Evolutionary conservation across 208 protist genomes (phyloP), one percentile per base, ranked within the genome.

Genomic region (Leptomonas pyrrhocoris): DNA sequence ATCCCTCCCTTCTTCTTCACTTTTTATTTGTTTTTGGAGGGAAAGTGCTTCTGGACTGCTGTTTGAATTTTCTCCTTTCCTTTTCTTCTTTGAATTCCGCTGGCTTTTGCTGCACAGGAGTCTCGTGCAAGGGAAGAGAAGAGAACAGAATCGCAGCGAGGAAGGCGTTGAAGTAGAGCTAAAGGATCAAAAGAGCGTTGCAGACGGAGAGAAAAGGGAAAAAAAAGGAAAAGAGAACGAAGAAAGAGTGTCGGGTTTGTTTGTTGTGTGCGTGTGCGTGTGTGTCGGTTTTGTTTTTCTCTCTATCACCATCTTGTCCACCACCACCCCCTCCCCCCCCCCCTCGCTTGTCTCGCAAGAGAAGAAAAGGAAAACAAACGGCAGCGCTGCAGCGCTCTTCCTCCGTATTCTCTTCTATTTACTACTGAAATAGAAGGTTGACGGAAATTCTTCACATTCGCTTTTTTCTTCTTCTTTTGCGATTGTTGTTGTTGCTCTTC

Each of bases 341-440:
- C n/a, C n/a, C n/a, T n/a, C n/a, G 6, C 38, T 13, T 42, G 6
- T 42, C 38, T 42, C 38, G 38, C 38, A 49, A 18, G n/a, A 49
- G 4, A 49, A n/a, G n/a, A 53, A 4, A 5, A n/a, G 48, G 21
- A 2, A 30, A 23, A 18, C 21, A 13, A 56, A 5, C 15, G 13
- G 50, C 21, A 13, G 15, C 13, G 50, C 50, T 56, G 23, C 50
- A 36, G 5, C 16, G 50, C 28, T 9, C 50, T 56, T 31, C 27
- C 8, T 36, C 8, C 27, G 50, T 9, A 19, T 53, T 64, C 18
- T 21, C 43, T 53, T 27, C 43, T 64, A 64, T 51, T 64, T 64
- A 64, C 58, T 16, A 40, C 58, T 64, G 58, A 64, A 64, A 51
- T 64, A 64, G 58, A 46, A 64, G 43, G 25, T 25, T 36, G 25